Percentiles rank a stretch among this genome's conserved stretches.
phyloP scores from a whole-genome alignment of 2,329 filamentous ascomycete species.

The Epichloe coenophiala region DNA sequence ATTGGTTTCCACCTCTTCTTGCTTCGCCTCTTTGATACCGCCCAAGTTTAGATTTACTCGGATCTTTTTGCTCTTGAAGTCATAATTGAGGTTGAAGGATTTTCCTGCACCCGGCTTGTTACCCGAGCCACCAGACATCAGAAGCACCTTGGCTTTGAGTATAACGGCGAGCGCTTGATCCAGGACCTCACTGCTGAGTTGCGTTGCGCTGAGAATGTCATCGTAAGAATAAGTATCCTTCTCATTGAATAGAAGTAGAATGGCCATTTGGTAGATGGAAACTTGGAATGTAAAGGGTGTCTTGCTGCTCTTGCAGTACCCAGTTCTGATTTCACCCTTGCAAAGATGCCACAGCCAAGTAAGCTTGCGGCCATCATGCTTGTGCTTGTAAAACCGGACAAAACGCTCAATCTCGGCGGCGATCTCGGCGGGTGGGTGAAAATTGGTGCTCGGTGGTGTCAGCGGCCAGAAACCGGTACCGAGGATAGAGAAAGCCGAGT shows the following conservation, averaged over 20 bases:
- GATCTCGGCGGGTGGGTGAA: slow-evolving; percentile 76
- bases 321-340: slow-evolving; percentile 91
- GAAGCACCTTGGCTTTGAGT: slow-evolving; percentile 83
- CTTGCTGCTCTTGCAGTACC: slow-evolving; percentile 81
- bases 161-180: slow-evolving; percentile 79
- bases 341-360: slow-evolving; percentile 98
- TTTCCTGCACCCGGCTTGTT: slow-evolving; percentile 69
- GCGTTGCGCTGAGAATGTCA: slow-evolving; percentile 71
- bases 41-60: slow-evolving; percentile 92
- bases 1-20: slow-evolving; percentile 92
- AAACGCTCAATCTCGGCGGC: slow-evolving; percentile 83
- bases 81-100: slow-evolving; percentile 73
- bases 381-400: slow-evolving; percentile 81
- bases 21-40: slow-evolving; percentile 91
- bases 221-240: slow-evolving; percentile 74
- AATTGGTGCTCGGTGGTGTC: slow-evolving; percentile 72
- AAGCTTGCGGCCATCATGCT: slow-evolving; percentile 90
- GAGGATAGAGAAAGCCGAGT: slow-evolving; percentile 83
- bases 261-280: slow-evolving; percentile 95
- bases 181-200: slow-evolving; percentile 66
- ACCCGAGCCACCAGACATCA: slow-evolving; percentile 50
- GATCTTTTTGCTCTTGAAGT: slow-evolving; percentile 98
- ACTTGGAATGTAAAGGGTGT: slow-evolving; percentile 95
- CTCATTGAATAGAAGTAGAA: slow-evolving; percentile 89
- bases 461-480: slow-evolving; percentile 97